phyloP scores from a whole-genome alignment of 108 stramenopile species.

The Skeletonema grethae region DNA sequence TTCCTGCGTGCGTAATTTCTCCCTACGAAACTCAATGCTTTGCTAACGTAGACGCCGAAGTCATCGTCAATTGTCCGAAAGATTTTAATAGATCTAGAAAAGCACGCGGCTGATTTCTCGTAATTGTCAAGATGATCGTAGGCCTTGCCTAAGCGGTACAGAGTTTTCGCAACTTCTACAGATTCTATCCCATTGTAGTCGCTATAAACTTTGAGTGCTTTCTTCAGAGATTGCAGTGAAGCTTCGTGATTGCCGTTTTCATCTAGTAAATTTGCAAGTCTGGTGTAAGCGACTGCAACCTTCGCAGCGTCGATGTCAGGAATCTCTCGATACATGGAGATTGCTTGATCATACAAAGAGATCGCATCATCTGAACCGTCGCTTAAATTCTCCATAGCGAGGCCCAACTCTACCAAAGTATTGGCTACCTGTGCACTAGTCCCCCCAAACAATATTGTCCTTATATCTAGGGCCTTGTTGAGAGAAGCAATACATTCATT shows the following conservation, averaged over 20 bases:
- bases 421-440: conserved; percentile 34
- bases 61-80: conserved; percentile 47
- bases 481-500: conserved; percentile 39
- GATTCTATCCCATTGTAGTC: conserved; percentile 56
- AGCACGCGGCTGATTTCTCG: conserved; percentile 64
- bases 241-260: conserved; percentile 52
- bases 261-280: conserved; percentile 34
- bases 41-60: conserved; percentile 54
- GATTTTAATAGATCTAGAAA: conserved; percentile 63
- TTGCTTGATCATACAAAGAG: conserved; percentile 35
- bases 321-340: conserved; percentile 28
- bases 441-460: conserved; percentile 37
- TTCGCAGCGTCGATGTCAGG: conserved; percentile 15
- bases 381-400: conserved; percentile 33
- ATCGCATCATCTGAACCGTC: conserved; percentile 50
- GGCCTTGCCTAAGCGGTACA: conserved; percentile 63
- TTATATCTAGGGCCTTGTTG: conserved; percentile 37
- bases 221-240: conserved; percentile 62
- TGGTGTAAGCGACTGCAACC: conserved; percentile 22
- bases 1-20: conserved; percentile 53
- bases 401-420: conserved; percentile 41
- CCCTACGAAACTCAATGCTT: conserved; percentile 61
- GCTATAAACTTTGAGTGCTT: conserved; percentile 64
- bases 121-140: conserved; percentile 63
- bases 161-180: conserved; percentile 59